Evolutionary conservation across 148 eudicot species (phyloP).

Genomic region (Rhododendron simsii): DNA sequence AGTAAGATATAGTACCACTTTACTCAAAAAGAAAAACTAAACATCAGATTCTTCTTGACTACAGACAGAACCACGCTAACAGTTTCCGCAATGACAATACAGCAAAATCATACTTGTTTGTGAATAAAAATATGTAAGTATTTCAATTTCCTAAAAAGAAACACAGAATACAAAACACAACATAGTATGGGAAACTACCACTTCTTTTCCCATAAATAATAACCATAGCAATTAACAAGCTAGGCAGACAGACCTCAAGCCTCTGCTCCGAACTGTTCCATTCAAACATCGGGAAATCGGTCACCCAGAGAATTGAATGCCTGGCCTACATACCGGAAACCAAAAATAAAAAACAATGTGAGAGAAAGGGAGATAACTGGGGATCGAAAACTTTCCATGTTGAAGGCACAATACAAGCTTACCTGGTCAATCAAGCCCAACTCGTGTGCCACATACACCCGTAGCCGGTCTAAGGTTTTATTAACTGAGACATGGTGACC

Average conservation of each 20-base stretch:
- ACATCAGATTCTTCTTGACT: neutral
- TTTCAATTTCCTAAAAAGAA: neutral
- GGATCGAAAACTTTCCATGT: neutral
- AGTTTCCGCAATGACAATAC: neutral
- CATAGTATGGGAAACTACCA: neutral
- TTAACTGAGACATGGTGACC: slow-evolving; percentile 69
- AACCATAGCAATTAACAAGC: neutral
- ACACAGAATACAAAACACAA: neutral
- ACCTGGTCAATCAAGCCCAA: slow-evolving; percentile 80
- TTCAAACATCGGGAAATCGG: slow-evolving; percentile 98
- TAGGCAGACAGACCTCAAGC: slow-evolving; percentile 66
- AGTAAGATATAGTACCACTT: neutral
- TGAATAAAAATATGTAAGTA: neutral
- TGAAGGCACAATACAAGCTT: slow-evolving; percentile 25
- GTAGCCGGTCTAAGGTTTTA: slow-evolving; percentile 73
- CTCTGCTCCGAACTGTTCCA: slow-evolving; percentile 88
- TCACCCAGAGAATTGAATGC: slow-evolving; percentile 91
- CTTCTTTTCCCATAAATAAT: neutral
- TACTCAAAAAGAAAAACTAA: neutral
- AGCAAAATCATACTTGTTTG: neutral
- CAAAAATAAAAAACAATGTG: slow-evolving; percentile 5
- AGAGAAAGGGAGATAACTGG: neutral
- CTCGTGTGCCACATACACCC: slow-evolving; percentile 64
- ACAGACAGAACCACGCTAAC: neutral
- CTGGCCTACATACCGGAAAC: slow-evolving; percentile 40